Evolutionary conservation across 768 basidiomycete species (phyloP).

Genomic region (Mycena maculata): DNA sequence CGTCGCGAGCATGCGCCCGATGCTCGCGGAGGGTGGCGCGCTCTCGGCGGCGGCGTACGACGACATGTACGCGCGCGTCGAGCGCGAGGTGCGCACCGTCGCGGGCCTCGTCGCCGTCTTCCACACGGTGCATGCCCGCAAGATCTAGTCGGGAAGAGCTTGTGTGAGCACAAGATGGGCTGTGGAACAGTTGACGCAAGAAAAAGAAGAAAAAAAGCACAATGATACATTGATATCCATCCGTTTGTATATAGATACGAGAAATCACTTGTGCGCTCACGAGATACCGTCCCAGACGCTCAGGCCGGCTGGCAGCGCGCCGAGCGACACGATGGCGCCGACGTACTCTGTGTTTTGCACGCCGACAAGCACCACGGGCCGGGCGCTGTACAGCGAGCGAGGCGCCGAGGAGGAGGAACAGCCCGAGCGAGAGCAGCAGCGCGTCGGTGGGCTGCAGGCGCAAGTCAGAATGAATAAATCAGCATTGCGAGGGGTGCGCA

Average conservation of each 20-base stretch:
- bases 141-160: neutral
- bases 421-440: constrained; percentile 75
- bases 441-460: constrained; percentile 82
- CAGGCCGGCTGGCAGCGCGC: constrained; percentile 77
- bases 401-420: constrained; percentile 70
- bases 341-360: constrained; percentile 83
- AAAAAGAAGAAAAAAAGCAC: neutral
- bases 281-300: constrained; percentile 78
- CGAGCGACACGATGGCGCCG: constrained; percentile 72
- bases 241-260: constrained; percentile 6
- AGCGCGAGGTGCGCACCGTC: constrained; percentile 58
- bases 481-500: constrained; percentile 53
- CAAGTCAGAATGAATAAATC: constrained; percentile 39
- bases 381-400: constrained; percentile 64
- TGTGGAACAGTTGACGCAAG: no score
- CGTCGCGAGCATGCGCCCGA: constrained; percentile 59
- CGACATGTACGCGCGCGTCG: constrained; percentile 53
- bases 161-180: neutral
- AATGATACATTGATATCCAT: constrained; percentile 9
- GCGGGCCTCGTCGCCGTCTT: constrained; percentile 62
- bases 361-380: constrained; percentile 48
- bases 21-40: constrained; percentile 56
- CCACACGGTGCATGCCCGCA: constrained; percentile 60
- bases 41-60: constrained; percentile 50
- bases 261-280: constrained; percentile 32